Conservation (phyloP, 306 rosid species). For the Lotus japonicus region DNA sequence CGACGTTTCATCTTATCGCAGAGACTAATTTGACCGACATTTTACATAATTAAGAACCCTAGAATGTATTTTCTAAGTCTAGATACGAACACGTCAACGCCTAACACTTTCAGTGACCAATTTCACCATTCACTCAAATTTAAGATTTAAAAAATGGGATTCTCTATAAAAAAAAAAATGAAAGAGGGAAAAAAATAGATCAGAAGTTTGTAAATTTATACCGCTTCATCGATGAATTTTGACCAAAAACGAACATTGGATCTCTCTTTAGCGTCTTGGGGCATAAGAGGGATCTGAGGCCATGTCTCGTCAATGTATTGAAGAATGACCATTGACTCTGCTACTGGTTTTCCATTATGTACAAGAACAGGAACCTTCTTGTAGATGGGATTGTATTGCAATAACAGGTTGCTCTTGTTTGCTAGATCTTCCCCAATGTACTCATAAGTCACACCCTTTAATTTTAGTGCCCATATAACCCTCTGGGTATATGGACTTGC, state of each 20-base stretch:
- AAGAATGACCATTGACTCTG: conserved; percentile 40
- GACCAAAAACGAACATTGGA: conserved; percentile 15
- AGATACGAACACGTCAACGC: no score
- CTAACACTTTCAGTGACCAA: no score
- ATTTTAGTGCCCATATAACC: conserved; percentile 46
- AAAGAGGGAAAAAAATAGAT: no score
- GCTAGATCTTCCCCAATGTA: conserved; percentile 44
- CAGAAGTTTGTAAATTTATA: no score
- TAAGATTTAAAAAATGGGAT: no score
- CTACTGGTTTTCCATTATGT: conserved; percentile 38
- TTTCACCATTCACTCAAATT: no score
- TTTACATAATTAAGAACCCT: no score
- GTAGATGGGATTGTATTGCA: conserved; percentile 41
- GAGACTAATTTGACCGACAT: no score
- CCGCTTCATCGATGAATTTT: conserved; percentile 6
- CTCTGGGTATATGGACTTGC: conserved; percentile 36
- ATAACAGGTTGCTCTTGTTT: conserved; percentile 32
- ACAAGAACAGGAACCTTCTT: conserved; percentile 48
- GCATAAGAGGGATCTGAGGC: conserved; percentile 11
- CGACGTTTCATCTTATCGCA: no score
- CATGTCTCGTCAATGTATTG: conserved; percentile 40
- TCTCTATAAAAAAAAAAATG: no score
- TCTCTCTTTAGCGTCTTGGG: conserved; percentile 4
- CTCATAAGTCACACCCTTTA: conserved; percentile 38
- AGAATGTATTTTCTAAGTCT: no score